Evolutionary conservation across 768 basidiomycete genomes (phyloP).

Genomic region (Suillus plorans): DNA sequence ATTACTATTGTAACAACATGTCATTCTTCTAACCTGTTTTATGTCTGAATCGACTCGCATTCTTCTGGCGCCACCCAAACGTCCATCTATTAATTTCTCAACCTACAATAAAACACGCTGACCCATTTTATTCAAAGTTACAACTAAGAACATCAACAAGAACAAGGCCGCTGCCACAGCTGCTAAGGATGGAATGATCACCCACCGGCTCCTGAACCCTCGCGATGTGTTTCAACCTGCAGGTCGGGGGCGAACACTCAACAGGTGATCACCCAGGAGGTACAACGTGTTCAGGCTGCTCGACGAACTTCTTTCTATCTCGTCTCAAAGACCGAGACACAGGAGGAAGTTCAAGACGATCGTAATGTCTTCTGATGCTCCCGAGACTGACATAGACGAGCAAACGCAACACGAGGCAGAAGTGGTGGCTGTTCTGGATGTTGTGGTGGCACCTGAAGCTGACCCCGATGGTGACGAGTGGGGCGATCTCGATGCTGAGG

Average conservation of each 20-base stretch:
- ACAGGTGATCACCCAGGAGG: conserved; percentile 26
- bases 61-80: too few relatives aligned
- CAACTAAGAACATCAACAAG: conserved; percentile 49
- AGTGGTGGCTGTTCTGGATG: conserved; percentile 42
- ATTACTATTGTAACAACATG: too few relatives aligned
- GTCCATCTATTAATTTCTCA: too few relatives aligned
- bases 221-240: conserved; percentile 21
- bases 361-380: conserved; percentile 67
- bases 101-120: too few relatives aligned
- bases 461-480: conserved; percentile 68
- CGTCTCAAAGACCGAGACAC: conserved; percentile 32
- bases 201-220: conserved; percentile 19
- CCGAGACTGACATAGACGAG: conserved; percentile 49
- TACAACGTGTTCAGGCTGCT: conserved; percentile 26
- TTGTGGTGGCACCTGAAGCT: conserved; percentile 56
- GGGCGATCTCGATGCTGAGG: conserved; percentile 92
- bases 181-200: conserved; percentile 35
- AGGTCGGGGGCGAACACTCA: conserved; percentile 26
- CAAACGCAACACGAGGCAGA: conserved; percentile 22
- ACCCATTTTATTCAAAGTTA: conserved; percentile 41
- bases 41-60: too few relatives aligned
- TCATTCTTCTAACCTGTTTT: too few relatives aligned
- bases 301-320: conserved; percentile 34
- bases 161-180: conserved; percentile 41
- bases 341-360: conserved; percentile 54